Evolutionary conservation across 192 early-diverging fungal species (phyloP).

Genomic region (Podochytrium sp.): DNA sequence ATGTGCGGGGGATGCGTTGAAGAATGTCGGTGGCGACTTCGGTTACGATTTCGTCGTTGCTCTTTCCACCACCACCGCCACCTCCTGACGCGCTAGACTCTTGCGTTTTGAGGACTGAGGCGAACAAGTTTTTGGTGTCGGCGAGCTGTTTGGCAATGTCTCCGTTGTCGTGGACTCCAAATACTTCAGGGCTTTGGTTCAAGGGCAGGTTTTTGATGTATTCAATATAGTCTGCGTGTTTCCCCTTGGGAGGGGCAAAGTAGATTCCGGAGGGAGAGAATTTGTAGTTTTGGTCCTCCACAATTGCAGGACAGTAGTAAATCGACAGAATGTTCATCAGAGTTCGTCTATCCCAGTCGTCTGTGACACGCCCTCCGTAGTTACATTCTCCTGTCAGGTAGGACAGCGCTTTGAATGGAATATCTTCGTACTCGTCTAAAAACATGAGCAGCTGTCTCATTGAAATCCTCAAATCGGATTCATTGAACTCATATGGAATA

Average conservation of each 20-base stretch:
- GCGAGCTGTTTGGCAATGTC: constrained; percentile 68
- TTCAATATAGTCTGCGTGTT: constrained; percentile 59
- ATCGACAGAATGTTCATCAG: constrained; percentile 61
- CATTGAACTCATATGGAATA: constrained; percentile 73
- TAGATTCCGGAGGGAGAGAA: constrained; percentile 62
- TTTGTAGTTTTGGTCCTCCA: constrained; percentile 58
- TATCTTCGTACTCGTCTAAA: constrained; percentile 59
- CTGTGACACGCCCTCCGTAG: constrained; percentile 69
- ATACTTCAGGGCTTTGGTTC: constrained; percentile 67
- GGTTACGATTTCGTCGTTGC: constrained; percentile 61
- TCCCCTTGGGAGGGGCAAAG: constrained; percentile 55
- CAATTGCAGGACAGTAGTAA: constrained; percentile 53
- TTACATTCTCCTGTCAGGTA: constrained; percentile 71
- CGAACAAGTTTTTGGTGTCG: constrained; percentile 60
- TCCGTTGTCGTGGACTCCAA: constrained; percentile 73
- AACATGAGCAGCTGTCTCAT: constrained; percentile 71
- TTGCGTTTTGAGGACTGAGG: constrained; percentile 61
- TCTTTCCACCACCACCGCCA: constrained; percentile 48
- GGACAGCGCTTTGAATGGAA: constrained; percentile 63
- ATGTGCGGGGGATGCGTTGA: constrained; percentile 48
- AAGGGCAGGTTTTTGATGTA: constrained; percentile 61
- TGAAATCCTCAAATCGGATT: constrained; percentile 63
- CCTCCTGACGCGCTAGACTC: constrained; percentile 41
- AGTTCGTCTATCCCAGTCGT: constrained; percentile 70
- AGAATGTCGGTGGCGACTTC: constrained; percentile 65